These are phyloP conservation scores for Chalara sp. DNA, from an alignment of 2,329 filamentous ascomycete species.

Conservation along the genomic window DNA sequence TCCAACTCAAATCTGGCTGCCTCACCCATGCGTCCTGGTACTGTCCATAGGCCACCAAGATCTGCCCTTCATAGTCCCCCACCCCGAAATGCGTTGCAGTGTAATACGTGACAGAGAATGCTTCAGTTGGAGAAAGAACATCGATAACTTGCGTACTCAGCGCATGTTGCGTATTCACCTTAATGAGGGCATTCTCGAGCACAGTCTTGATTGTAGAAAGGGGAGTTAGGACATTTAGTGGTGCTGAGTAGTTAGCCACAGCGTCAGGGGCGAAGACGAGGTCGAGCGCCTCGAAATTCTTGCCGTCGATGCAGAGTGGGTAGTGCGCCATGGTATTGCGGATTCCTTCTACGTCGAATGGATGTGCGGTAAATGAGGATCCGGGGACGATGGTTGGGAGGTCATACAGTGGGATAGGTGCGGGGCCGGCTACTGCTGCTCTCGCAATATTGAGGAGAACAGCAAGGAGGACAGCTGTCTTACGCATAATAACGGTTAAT, in stretches of 20 bases:
- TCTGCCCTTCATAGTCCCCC: background rate
- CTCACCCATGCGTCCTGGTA: background rate
- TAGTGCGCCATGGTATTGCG: slow-evolving; percentile 4
- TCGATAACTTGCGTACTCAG: background rate
- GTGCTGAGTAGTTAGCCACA: slow-evolving; percentile 1
- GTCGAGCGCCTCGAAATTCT: slow-evolving; percentile 1
- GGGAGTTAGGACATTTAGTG: background rate
- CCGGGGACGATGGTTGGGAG: background rate
- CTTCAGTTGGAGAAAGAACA: background rate
- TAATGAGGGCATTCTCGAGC: background rate
- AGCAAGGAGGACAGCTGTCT: no score
- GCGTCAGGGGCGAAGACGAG: slow-evolving; percentile 1
- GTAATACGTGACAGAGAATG: background rate
- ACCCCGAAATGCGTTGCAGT: background rate
- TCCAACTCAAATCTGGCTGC: background rate
- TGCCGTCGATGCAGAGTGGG: slow-evolving; percentile 4
- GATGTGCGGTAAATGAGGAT: background rate
- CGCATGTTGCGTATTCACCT: background rate
- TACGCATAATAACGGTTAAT: no score
- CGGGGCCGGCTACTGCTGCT: no score
- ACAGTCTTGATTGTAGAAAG: background rate
- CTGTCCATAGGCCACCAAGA: background rate
- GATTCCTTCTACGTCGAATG: background rate
- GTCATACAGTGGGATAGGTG: background rate
- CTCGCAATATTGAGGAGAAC: no score